Evolutionary conservation across 1,139 yeast species (phyloP).

Genomic region (Zygoascus sp.): DNA sequence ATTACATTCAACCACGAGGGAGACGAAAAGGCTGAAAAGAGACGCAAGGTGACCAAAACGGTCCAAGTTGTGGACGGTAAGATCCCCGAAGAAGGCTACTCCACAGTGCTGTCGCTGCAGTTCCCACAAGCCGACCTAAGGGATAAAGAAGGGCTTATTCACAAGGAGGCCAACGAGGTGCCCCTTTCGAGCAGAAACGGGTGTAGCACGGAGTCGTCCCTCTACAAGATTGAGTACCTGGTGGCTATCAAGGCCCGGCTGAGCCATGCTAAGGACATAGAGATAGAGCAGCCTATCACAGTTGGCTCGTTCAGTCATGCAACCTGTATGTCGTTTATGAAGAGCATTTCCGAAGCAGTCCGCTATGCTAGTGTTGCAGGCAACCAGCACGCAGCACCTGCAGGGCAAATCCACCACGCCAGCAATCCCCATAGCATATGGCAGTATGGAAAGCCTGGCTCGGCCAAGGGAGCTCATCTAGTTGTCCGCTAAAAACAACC

Average conservation of each 20-base stretch:
- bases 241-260: constrained; percentile 37
- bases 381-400: constrained; percentile 14
- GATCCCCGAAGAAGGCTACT: constrained; percentile 29
- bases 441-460: constrained; percentile 12
- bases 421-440: constrained; percentile 16
- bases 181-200: constrained; percentile 36
- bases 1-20: constrained; percentile 32
- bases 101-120: constrained; percentile 31
- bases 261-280: constrained; percentile 38
- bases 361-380: constrained; percentile 40
- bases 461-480: constrained; percentile 5
- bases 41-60: constrained; percentile 32
- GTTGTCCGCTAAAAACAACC: not conserved
- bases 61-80: constrained; percentile 30
- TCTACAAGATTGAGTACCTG: constrained; percentile 35
- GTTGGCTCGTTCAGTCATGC: constrained; percentile 39
- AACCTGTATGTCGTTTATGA: constrained; percentile 37
- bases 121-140: constrained; percentile 30
- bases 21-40: constrained; percentile 33
- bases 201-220: constrained; percentile 36
- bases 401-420: constrained; percentile 17
- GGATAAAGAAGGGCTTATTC: constrained; percentile 30
- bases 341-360: constrained; percentile 34
- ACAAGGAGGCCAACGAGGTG: constrained; percentile 35
- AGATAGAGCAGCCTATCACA: constrained; percentile 36